These are phyloP conservation scores for Casaregolazyma suthepensis DNA, from an alignment of 1,139 yeast species.

Conservation along the genomic window DNA sequence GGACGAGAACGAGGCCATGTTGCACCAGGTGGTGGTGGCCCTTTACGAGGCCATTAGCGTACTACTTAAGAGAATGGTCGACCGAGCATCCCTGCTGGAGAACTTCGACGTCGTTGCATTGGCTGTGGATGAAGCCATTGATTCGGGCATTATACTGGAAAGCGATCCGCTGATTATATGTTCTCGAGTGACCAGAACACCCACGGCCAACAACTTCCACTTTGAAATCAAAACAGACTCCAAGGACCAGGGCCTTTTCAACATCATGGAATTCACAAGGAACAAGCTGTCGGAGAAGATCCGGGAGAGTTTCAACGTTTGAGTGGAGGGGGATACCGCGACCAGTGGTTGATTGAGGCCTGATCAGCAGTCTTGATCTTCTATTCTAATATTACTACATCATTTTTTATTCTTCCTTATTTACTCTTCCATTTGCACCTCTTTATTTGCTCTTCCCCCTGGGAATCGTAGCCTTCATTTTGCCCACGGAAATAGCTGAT, in stretches of 20 bases:
- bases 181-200: slow-evolving; percentile 82
- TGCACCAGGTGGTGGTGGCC: slow-evolving; percentile 72
- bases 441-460: too few species aligned
- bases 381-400: too few species aligned
- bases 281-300: slow-evolving; percentile 81
- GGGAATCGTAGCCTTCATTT: slow-evolving; percentile 33
- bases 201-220: slow-evolving; percentile 65
- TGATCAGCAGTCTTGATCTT: too few species aligned
- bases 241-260: slow-evolving; percentile 79
- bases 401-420: too few species aligned
- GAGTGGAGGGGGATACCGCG: too few species aligned
- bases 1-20: slow-evolving; percentile 80
- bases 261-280: slow-evolving; percentile 85
- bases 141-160: slow-evolving; percentile 79
- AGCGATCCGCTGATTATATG: slow-evolving; percentile 84
- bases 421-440: slow-evolving; percentile 1
- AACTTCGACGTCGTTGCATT: slow-evolving; percentile 80
- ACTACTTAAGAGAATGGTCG: slow-evolving; percentile 67
- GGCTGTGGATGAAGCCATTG: slow-evolving; percentile 87
- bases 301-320: slow-evolving; percentile 58
- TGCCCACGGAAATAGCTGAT: slow-evolving; percentile 46
- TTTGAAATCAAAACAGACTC: slow-evolving; percentile 27
- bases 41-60: slow-evolving; percentile 76
- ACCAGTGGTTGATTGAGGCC: too few species aligned
- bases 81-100: slow-evolving; percentile 71